Base-by-base conservation (phyloP, 768 basidiomycete genomes). In the Suillus subaureus region DNA sequence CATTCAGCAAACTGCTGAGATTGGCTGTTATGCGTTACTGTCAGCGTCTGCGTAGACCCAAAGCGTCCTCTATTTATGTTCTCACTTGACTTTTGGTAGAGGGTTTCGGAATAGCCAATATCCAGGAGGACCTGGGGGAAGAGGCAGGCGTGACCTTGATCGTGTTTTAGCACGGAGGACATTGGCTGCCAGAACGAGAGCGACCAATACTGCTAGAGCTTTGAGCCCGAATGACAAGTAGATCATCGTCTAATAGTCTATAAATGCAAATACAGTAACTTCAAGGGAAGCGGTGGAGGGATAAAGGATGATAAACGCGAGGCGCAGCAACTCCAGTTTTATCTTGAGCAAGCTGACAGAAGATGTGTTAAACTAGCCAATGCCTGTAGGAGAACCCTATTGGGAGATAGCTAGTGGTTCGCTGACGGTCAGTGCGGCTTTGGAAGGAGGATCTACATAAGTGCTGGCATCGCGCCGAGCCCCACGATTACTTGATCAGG, bases 1-100 rank as follows among this genome's bases (percentile, higher is more conserved):
- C 86, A 87, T 67, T 85, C 81, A 45, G 86, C 83, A 64, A 88
- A 88, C 39, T 78, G 73, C 15, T 78, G 71, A 6, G 75, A 76
- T 63, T 70, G 75, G 43, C 73, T 77, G 39, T 33, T 33, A n/a
- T 26, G 5, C 4, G 8, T 60, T 57, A 5, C 18, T 37, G 23
- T 39, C 6, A 42, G 45, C 6, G 13, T 33, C 4, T 18, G 31
- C 52, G 11, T 31, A 21, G 43, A 13, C 9, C 5, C 18, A 8
- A 4, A 6, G 21, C 9, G 40, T 28, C 1, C 16, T 18, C 4
- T 26, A 56, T 26, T 26, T 9, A 9, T 39, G 15, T 16, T 62
- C 77, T 23, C 63, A 77, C 75, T 77, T 72, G 42, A 37, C 9
- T 18, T 5, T 5, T 52, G 51, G 51, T 28, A 52, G 3, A 52